A percentile compares a stretch with the other conserved stretches of the same genome.
These are phyloP conservation scores for Gonapodya prolifera DNA, from an alignment of 192 early-diverging fungal species.

Conservation along the genomic window DNA sequence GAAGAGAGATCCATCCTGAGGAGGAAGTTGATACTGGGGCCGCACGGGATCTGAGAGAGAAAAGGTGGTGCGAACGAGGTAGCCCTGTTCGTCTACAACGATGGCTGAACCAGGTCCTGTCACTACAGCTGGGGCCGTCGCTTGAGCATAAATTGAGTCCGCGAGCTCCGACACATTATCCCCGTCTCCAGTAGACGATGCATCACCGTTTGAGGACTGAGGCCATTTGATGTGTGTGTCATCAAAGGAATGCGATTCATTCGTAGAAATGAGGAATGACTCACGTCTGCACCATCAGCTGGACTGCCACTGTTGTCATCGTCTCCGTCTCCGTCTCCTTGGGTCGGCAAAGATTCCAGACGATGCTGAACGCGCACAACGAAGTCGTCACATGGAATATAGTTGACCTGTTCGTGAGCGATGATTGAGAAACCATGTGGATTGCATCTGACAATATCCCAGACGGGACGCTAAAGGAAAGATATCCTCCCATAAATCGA, in stretches of 20 bases:
- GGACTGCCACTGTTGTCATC: neutral
- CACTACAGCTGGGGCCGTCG: neutral
- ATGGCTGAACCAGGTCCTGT: neutral
- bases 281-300: neutral
- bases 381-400: conserved; percentile 14
- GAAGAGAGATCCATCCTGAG: conserved; percentile 18
- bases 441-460: no score
- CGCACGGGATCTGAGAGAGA: conserved; percentile 23
- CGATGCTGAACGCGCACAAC: neutral
- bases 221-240: neutral
- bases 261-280: neutral
- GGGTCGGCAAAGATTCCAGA: conserved; percentile 14
- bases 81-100: conserved; percentile 24
- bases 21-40: conserved; percentile 31
- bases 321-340: conserved; percentile 4
- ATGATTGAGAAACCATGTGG: neutral
- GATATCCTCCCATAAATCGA: neutral
- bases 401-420: conserved; percentile 12
- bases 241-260: neutral
- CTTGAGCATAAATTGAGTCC: neutral
- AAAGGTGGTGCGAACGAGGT: conserved; percentile 20
- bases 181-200: neutral
- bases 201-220: neutral
- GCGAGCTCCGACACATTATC: conserved; percentile 4
- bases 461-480: no score